Base-by-base conservation (phyloP, 768 basidiomycete species). In the Ramaria rubella region DNA sequence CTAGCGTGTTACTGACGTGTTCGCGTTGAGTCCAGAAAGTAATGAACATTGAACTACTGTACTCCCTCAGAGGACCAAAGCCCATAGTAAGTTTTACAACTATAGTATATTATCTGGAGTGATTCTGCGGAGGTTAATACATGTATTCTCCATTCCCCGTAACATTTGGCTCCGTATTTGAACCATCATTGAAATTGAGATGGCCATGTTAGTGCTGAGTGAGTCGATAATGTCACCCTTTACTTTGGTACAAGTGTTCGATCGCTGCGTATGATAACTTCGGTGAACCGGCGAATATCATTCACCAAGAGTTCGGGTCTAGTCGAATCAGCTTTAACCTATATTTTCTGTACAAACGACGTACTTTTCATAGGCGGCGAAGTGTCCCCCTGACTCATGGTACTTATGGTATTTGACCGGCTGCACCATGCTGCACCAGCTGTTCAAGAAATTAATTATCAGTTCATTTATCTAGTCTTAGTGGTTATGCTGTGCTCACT, bases 321-420 rank as follows among this genome's bases (percentile, higher is more conserved):
- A 24, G 6, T n/a, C 11, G 1, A 27, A 24, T 48, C 26, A 48
- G 46, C 8, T 27, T 17, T 30, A 12, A n/a, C 60, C 71, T 75
- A 29, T 49, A 59, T 82, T 81, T 1, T 60, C 70, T 0, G 70
- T 81, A 17, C 83, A 69, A 2, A 66, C 65, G 4, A 75, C 69
- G 0, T 83, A 81, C 44, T 61, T 66, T 60, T 84, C 82, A 58
- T 75, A 63, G 0, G 82, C 75, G 11, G 81, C 78, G 62, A 85
- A 84, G 64, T 84, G 83, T 1, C 83, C 82, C 5, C 83, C 82
- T 5, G 64, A 63, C 1, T 70, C 68, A 52, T 84, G 82, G 14
- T 73, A 68, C 3, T 72, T 67, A 59, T 78, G 73, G 46, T 27
- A 48, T 27, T 24, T 11, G 29, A 48, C 21, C 11, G 46, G 46